Base-by-base conservation (phyloP, 2,329 filamentous ascomycete species). In the Sarocladium kiliense region DNA sequence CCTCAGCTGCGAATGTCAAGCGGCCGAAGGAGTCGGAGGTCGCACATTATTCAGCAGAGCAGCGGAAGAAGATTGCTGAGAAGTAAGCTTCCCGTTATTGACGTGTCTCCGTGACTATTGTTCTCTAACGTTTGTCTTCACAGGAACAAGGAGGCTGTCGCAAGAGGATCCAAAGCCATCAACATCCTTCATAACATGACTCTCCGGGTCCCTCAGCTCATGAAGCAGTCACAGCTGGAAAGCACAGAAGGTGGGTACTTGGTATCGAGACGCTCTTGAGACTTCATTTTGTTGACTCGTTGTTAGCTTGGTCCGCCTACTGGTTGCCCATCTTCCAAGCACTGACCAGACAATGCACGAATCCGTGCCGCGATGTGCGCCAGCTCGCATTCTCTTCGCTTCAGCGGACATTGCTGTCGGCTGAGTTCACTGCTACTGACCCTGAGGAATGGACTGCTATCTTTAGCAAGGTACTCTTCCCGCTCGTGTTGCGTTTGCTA, bases 311-410 rank as follows among this genome's bases (percentile, higher is more conserved):
- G 94, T 91, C 91, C 53, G 91, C 94, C 9, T 99, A 99, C 69
- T 99, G 94, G 94, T 86, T 92, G 14, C 94, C 93, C 1, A 91
- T 99, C 25, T 94, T 99, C 71, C 85, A 91, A 62, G 89, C 91
- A 5, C 75, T 99, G 18, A 94, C 89, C 2, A 85, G 84, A 3
- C 94, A 99, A 72, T 97, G 92, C 71, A 89, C 90, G 54, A 99
- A 97, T 67, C 91, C 92, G 1, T 97, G 91, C 66, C 88, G 93
- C 55, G 92, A 97, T 63, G 90, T 99, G 57, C 86, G 94, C 2
- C 89, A 96, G 64, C 82, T 95, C 65, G 91, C 94, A 1, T 90
- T 97, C 63, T 85, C 87, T 7, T 90, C 87, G 10, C 77, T 99
- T 16, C 93, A 97, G 68, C 82, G 92, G 55, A 88, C 90, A 2